Evolutionary conservation across 2,329 filamentous ascomycete genomes (phyloP).

Genomic region (Talaromyces atroroseus): DNA sequence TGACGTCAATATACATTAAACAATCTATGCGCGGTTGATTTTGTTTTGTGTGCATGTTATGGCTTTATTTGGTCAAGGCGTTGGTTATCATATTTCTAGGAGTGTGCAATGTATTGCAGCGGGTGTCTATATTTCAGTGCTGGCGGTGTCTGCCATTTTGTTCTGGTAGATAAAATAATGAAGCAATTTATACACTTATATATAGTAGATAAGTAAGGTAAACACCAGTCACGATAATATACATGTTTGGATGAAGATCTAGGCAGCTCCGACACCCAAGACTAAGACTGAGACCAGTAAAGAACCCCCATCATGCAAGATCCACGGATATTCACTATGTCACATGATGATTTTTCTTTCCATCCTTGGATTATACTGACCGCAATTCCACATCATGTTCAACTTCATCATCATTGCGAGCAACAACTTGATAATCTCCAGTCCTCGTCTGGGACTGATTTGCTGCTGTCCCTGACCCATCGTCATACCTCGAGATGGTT

Average conservation of each 20-base stretch:
- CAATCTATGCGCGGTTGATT: neutral
- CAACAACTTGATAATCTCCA: slow-evolving; percentile 3
- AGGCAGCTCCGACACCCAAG: too few species aligned
- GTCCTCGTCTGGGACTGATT: neutral
- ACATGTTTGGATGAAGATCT: too few species aligned
- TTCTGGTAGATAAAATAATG: neutral
- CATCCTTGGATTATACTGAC: neutral
- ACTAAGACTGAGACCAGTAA: too few species aligned
- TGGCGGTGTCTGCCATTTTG: neutral
- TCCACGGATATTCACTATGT: too few species aligned
- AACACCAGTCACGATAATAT: neutral
- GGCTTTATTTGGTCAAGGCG: neutral
- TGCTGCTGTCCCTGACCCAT: neutral
- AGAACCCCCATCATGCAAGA: neutral
- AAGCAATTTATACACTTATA: neutral
- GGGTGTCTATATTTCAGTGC: neutral
- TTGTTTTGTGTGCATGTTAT: neutral
- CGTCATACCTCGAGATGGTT: slow-evolving; percentile 7
- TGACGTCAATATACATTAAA: neutral
- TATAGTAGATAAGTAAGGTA: neutral
- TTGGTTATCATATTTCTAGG: neutral
- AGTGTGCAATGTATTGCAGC: neutral
- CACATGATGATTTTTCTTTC: neutral
- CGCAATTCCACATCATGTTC: slow-evolving; percentile 6
- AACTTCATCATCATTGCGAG: neutral